phyloP scores from a whole-genome alignment of 805 yeast species.

The Wickerhamiella nectarea region DNA sequence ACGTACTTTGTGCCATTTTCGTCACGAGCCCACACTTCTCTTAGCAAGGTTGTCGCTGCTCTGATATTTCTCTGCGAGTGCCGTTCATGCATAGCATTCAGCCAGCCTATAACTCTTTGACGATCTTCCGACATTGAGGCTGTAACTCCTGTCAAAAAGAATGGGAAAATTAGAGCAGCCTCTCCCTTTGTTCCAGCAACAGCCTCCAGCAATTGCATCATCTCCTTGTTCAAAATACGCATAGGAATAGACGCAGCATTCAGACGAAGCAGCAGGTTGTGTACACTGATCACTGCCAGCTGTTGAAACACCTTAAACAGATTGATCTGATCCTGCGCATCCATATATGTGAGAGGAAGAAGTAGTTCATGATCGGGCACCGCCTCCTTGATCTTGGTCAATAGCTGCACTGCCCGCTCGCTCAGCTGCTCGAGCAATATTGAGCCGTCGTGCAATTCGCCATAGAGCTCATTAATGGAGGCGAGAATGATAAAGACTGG shows the following conservation, averaged over 20 bases:
- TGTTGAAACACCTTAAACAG: conserved; percentile 59
- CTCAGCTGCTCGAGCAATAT: conserved; percentile 13
- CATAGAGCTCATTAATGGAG: conserved; percentile 48
- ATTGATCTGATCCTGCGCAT: conserved; percentile 52
- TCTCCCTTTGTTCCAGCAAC: conserved; percentile 45
- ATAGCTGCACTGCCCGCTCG: conserved; percentile 28
- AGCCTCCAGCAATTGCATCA: neutral
- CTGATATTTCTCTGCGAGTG: conserved; percentile 53
- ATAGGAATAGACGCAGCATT: conserved; percentile 53
- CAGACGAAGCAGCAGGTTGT: conserved; percentile 47
- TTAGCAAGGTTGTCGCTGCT: conserved; percentile 31
- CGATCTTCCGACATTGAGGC: conserved; percentile 41
- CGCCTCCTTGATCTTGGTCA: conserved; percentile 35
- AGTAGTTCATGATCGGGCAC: conserved; percentile 42
- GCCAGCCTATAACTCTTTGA: conserved; percentile 36
- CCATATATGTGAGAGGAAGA: conserved; percentile 29
- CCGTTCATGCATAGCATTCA: conserved; percentile 43
- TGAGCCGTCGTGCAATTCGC: conserved; percentile 26
- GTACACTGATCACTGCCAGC: conserved; percentile 51
- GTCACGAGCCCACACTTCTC: conserved; percentile 32
- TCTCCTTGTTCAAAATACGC: conserved; percentile 34
- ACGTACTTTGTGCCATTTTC: conserved; percentile 43
- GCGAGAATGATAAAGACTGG: conserved; percentile 55
- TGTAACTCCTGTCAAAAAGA: conserved; percentile 65
- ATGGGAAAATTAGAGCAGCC: conserved; percentile 59